Base-by-base conservation (phyloP, 495 filamentous ascomycete genomes). In the Hypoxylon lienhwacheense region DNA sequence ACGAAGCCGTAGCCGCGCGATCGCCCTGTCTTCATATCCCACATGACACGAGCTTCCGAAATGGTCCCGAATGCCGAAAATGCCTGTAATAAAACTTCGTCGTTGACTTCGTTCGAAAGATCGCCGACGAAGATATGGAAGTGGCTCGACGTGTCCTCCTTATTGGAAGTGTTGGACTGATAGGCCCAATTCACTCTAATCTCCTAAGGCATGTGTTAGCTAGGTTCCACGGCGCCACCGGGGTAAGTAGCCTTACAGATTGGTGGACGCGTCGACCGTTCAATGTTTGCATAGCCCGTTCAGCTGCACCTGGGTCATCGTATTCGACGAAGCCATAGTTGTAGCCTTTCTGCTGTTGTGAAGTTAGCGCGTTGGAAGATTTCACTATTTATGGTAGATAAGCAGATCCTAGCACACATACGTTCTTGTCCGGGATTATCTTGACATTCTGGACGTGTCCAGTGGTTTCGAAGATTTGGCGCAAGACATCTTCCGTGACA, bases 321-420 rank as follows among this genome's bases (percentile, higher is more conserved):
- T 95, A 99, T 71, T 99, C 93, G 35, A 99, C 89, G 70, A 99
- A 99, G 34, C 93, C 93, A 75, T 99, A 99, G 78, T 99, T 99
- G 78, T 89, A 92, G 28, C 93, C 93, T 79, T 97, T 97, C 64
- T 82, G 87, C 82, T 95, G 35, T 19, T 3, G 8, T 6, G 10
- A 33, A 34, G 34, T 66, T 52, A 67, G 61, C 39, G 24, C 21
- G 45, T 58, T 29, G 34, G 42, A 42, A 5, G 15, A 52, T 49
- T 26, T 17, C 31, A 22, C 29, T 14, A 44, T 26, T 54, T 41
- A 49, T 21, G 31, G 53, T 33, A 45, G 43, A 31, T 1, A 19
- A 3, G 5, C 25, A 25, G 16, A 19, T 7, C 19, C 10, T 12
- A 46, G 46, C 45, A 45, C 51, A 73, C 90, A 81, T 71, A 95